Percentiles rank a stretch among this genome's conserved stretches.
Evolutionary conservation across 106 monocot species (phyloP).

Genomic region (Allium fistulosum): DNA sequence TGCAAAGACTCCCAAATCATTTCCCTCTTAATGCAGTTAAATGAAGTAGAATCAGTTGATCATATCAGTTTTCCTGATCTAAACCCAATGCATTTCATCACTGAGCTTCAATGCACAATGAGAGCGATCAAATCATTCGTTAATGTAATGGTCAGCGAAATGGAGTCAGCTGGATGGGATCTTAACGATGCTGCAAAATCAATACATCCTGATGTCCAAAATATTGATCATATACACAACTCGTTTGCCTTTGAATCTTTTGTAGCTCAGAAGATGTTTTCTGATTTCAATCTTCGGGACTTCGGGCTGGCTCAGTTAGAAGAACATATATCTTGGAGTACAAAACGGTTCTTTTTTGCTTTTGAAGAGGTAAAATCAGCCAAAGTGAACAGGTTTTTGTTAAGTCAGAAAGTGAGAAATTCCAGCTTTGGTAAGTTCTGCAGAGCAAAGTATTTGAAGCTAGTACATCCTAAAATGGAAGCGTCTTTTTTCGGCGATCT

Average conservation of each 20-base stretch:
- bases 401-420: background rate
- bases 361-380: slow-evolving; percentile 20
- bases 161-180: slow-evolving; percentile 71
- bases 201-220: slow-evolving; percentile 25
- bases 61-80: slow-evolving; percentile 57
- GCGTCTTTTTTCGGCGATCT: slow-evolving; percentile 26
- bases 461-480: slow-evolving; percentile 61
- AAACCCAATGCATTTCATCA: slow-evolving; percentile 58
- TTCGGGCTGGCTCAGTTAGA: slow-evolving; percentile 15
- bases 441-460: slow-evolving; percentile 32
- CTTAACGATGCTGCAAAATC: slow-evolving; percentile 35
- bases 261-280: slow-evolving; percentile 42
- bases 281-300: slow-evolving; percentile 33
- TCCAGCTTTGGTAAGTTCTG: slow-evolving; percentile 24
- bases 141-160: slow-evolving; percentile 31
- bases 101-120: slow-evolving; percentile 29
- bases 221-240: slow-evolving; percentile 5
- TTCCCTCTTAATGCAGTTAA: slow-evolving; percentile 25
- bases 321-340: slow-evolving; percentile 2
- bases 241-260: slow-evolving; percentile 45
- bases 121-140: slow-evolving; percentile 55
- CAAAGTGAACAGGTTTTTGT: slow-evolving; percentile 8
- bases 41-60: slow-evolving; percentile 31
- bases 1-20: slow-evolving; percentile 28
- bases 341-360: slow-evolving; percentile 35